phyloP scores from a whole-genome alignment of 139 green algal genomes.

The Picochlorum sp. region DNA sequence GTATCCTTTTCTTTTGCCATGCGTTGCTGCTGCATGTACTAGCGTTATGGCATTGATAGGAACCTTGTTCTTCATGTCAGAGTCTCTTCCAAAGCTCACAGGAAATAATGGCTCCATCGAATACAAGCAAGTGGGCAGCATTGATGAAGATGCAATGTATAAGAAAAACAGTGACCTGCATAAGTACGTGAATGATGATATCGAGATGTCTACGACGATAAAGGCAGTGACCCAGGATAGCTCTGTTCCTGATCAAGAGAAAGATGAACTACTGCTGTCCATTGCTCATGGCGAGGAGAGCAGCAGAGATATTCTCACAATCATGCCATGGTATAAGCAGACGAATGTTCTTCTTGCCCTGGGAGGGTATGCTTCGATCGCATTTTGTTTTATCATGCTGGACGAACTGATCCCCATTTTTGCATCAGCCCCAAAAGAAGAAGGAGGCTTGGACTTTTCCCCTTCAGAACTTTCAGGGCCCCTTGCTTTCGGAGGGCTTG shows the following conservation, averaged over 20 bases:
- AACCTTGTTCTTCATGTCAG: slow-evolving; percentile 29
- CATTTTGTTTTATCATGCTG: slow-evolving; percentile 44
- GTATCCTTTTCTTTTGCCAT: slow-evolving; percentile 57
- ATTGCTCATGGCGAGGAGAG: neutral
- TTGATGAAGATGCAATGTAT: neutral
- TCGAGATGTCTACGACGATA: neutral
- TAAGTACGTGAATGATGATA: neutral
- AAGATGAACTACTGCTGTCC: neutral
- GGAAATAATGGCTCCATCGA: too few species aligned
- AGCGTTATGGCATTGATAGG: slow-evolving; percentile 17
- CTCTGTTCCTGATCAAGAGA: neutral
- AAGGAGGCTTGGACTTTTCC: slow-evolving; percentile 39
- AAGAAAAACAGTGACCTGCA: neutral
- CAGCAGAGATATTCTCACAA: neutral
- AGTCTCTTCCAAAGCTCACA: slow-evolving; percentile 38
- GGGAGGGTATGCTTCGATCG: slow-evolving; percentile 33
- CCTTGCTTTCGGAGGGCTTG: slow-evolving; percentile 36
- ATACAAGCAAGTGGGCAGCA: neutral
- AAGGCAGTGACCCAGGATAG: neutral
- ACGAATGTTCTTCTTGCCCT: slow-evolving; percentile 26
- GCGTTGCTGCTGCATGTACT: slow-evolving; percentile 24
- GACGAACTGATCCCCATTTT: slow-evolving; percentile 55
- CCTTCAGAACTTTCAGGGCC: slow-evolving; percentile 36
- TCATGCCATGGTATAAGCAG: slow-evolving; percentile 25
- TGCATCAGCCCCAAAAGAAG: slow-evolving; percentile 27